Evolutionary conservation across 805 yeast species (phyloP), one percentile per base, ranked within the genome.

Genomic region (Yamadazyma scolyti): DNA sequence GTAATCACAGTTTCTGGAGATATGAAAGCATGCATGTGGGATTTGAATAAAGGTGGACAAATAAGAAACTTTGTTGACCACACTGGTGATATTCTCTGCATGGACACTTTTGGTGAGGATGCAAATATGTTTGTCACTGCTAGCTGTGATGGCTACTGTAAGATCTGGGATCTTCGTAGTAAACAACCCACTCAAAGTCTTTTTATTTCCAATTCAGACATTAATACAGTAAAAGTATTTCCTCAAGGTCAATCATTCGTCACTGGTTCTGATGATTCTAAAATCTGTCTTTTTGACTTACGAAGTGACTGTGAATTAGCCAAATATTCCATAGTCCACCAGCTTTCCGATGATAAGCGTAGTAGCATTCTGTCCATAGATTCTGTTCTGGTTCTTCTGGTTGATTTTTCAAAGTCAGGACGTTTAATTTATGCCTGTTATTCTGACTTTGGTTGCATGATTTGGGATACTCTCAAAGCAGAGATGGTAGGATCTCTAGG

Each of bases 1-100:
- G 52, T 86, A 0, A 47, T 87, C 11, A 83, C 95, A 0, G 71
- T 81, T 1, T 79, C 89, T 23, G 96, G 95, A 3, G 97, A 88
- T 53, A 74, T 79, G 79, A 76, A 90, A 1, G 73, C 86, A 46
- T 70, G 73, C 1, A 52, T 79, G 31, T 89, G 96, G 96, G 95
- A 89, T 54, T 66, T 86, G 15, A 64, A 69, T 7, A 75, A 73
- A 42, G 80, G 84, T 1, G 62, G 60, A 13, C 65, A 69, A 40
- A 56, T 65, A 1, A 61, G 75, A 16, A 77, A 73, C 22, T 82
- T 68, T 50, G 54, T 71, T 10, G 87, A 80, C 33, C 90, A 82
- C 56, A 52, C 79, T 21, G 87, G 88, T 5, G 94, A 84, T 52
- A 82, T 84, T 12, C 54, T 83, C 22, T 62, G 75, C 25, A 37